Evolutionary conservation across 2,329 filamentous ascomycete genomes (phyloP), one percentile per base, ranked within the genome.

Genomic region (Fusarium equiseti): DNA sequence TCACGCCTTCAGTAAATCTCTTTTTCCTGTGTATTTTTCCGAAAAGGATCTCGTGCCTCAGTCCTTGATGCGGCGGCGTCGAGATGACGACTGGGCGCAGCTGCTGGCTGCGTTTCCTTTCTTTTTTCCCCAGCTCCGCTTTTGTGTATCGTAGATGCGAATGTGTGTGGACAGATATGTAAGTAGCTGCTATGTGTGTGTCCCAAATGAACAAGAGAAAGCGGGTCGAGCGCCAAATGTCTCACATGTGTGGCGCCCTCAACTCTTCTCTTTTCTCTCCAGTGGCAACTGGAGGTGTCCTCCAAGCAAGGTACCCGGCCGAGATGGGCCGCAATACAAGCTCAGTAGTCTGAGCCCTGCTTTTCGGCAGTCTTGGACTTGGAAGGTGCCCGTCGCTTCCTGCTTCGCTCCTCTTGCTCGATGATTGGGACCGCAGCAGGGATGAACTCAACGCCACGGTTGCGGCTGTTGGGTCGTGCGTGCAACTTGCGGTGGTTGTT

Each of bases 401-500:
- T 78, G 68, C 79, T 80, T 68, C 80, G 78, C 74, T 81, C 80
- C 53, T 82, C 80, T 51, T 80, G 77, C 66, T 82, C 79, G 49
- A 81, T 81, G n/a, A 82, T 75, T 24, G 80, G 76, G 22, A 82
- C 80, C 9, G 80, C 80, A 4, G 78, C 80, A 5, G 80, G 79
- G 59, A 81, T 82, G 62, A 79, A 82, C 68, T 81, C 79, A 35
- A 82, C 80, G 9, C 80, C 80, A 29, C 80, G 78, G 56, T 81
- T 82, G 50, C 79, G 77, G 74, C 72, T 79, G 70, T 81, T 82
- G 58, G 81, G 79, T 9, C 80, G 71, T 22, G 80, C 79, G 48
- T 82, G 81, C 11, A 82, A 73, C 76, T 81, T 82, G 73, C 81
- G 79, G 72, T 82, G 81, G 64, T 81, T 81, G 74, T 82, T 81